Conservation (phyloP, 2,329 filamentous ascomycete species). For the Hymenoscyphus occultus region DNA sequence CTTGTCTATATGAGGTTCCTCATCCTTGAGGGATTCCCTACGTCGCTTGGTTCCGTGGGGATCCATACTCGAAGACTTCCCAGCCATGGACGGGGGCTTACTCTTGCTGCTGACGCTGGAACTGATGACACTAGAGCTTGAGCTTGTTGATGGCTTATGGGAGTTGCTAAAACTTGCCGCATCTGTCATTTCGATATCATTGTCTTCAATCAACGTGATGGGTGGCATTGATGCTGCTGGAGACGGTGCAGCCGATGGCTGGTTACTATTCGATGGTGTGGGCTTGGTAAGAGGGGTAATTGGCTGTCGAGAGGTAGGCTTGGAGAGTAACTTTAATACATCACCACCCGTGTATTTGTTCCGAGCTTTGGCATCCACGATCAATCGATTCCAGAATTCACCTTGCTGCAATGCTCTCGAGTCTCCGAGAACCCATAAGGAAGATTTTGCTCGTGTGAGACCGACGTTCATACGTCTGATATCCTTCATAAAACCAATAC, state of each 20-base stretch:
- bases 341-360: constrained; percentile 74
- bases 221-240: neutral
- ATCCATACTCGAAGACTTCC: neutral
- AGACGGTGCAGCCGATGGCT: neutral
- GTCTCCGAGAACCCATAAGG: constrained; percentile 93
- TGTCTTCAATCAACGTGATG: constrained; percentile 14
- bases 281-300: neutral
- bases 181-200: constrained; percentile 27
- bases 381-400: constrained; percentile 84
- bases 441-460: constrained; percentile 92
- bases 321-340: constrained; percentile 51
- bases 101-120: neutral
- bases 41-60: constrained; percentile 21
- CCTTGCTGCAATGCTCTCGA: constrained; percentile 82
- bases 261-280: neutral
- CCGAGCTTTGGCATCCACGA: constrained; percentile 74
- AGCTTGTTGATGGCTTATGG: constrained; percentile 16
- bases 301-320: constrained; percentile 38
- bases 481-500: constrained; percentile 97
- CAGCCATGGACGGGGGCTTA: neutral
- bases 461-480: constrained; percentile 99
- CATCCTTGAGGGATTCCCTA: constrained; percentile 19
- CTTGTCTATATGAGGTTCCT: constrained; percentile 20
- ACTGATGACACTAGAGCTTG: constrained; percentile 4
- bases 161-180: constrained; percentile 16